These are phyloP conservation scores for Trichoderma asperelloides DNA, from an alignment of 495 filamentous ascomycete genomes.

Conservation along the genomic window DNA sequence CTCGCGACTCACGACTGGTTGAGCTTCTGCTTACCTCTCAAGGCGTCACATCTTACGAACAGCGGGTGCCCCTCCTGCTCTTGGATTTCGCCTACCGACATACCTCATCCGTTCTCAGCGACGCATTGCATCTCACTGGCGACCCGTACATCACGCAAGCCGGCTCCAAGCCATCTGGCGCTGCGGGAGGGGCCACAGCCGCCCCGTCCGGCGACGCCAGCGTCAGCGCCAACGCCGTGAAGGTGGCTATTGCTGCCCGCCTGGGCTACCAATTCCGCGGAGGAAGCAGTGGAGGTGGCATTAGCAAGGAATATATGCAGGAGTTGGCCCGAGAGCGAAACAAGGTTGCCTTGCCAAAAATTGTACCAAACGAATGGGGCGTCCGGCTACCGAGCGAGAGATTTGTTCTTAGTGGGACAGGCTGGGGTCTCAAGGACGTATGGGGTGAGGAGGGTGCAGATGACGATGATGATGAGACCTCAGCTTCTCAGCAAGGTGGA, in stretches of 20 bases:
- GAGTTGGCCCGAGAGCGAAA: constrained; percentile 81
- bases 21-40: constrained; percentile 83
- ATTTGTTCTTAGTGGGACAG: constrained; percentile 77
- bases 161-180: constrained; percentile 34
- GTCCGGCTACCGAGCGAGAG: constrained; percentile 80
- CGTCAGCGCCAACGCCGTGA: constrained; percentile 37
- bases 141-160: constrained; percentile 53
- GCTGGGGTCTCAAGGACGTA: constrained; percentile 74
- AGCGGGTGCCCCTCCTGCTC: constrained; percentile 86
- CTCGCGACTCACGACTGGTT: constrained; percentile 82
- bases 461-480: constrained; percentile 38
- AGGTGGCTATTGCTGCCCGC: constrained; percentile 40
- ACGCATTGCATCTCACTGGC: constrained; percentile 53
- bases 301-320: constrained; percentile 79
- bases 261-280: constrained; percentile 45
- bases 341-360: constrained; percentile 65
- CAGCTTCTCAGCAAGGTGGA: constrained; percentile 22
- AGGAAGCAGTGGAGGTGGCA: constrained; percentile 31
- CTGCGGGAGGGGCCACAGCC: constrained; percentile 35
- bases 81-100: constrained; percentile 95
- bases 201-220: constrained; percentile 35
- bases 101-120: constrained; percentile 53
- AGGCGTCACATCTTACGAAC: constrained; percentile 84
- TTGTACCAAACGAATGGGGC: constrained; percentile 64
- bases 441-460: constrained; percentile 53